Percentiles rank a stretch among this genome's conserved stretches.
These are phyloP conservation scores for Trametes coccinea DNA, from an alignment of 768 basidiomycete genomes.

Conservation along the genomic window DNA sequence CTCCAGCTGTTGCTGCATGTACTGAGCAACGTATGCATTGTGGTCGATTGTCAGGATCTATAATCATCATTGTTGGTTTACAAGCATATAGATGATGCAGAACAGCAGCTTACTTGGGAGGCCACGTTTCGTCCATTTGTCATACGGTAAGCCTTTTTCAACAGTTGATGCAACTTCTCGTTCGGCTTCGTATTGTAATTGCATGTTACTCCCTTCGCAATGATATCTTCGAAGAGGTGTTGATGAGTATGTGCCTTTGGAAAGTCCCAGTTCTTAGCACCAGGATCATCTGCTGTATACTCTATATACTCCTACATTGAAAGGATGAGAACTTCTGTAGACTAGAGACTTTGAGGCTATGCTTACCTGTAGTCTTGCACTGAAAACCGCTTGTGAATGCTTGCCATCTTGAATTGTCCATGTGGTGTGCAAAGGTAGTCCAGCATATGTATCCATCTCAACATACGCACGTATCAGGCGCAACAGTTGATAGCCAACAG, in stretches of 20 bases:
- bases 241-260: conserved; percentile 6
- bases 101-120: background rate
- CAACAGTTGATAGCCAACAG: background rate
- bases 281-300: background rate
- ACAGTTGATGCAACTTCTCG: conserved; percentile 14
- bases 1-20: background rate
- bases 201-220: conserved; percentile 12
- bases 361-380: background rate
- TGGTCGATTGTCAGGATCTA: conserved; percentile 1
- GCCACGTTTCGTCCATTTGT: background rate
- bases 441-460: background rate
- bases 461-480: background rate
- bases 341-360: background rate
- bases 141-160: conserved; percentile 10
- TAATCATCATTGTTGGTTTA: background rate
- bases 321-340: background rate
- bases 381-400: background rate
- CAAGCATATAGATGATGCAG: background rate
- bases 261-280: conserved; percentile 20
- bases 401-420: background rate
- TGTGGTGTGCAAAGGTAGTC: background rate
- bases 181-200: conserved; percentile 19
- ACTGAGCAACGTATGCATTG: background rate
- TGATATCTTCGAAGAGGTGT: conserved; percentile 17
- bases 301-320: background rate